Evolutionary conservation across 352 stramenopile genomes (phyloP), one percentile per base, ranked within the genome.

Genomic region (Globisporangium canariense): DNA sequence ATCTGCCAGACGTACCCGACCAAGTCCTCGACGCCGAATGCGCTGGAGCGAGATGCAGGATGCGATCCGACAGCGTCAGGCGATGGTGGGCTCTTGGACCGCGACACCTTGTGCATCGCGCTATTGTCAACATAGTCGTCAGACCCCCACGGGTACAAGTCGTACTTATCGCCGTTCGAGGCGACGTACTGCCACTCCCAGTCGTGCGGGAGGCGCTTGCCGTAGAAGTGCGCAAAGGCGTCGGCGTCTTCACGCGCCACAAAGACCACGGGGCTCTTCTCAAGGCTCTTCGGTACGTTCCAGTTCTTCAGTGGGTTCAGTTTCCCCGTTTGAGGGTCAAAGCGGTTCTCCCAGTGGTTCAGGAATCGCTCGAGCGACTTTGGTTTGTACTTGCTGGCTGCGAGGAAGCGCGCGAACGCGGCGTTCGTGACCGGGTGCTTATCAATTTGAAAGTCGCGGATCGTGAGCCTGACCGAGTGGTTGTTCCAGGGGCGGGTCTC

Each of bases 141-240:
- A 25, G 22, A 25, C 18, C 77, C 80, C 83, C 86, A 96, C 9
- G 88, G 86, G 41, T 79, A 93, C 6, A 60, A 34, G 36, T 72
- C 70, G 60, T 91, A 89, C 30, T 71, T 62, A 1, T 81, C 66
- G 18, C 83, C 84, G 49, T 93, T 94, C 2, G 79, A 88, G n/a
- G 70, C 81, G 2, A 93, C 82, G 64, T 88, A 94, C 70, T 96
- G 88, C 88, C 85, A 94, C 58, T 96, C 88, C 82, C 84, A 94
- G 64, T 93, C 83, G 46, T 91, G 82, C 2, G 84, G 81, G 36
- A 96, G 73, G 0, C 88, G 78, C 62, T 93, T 90, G 5, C 76
- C 72, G 68, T 94, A 81, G 45, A 84, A 95, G 18, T 53, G 54
- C 2, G 84, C 85, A 49, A 82, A 96, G 4, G 82, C 79, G 8